Evolutionary conservation across 805 yeast species (phyloP), one percentile per base, ranked within the genome.

Genomic region (Ogataea paraovalis): DNA sequence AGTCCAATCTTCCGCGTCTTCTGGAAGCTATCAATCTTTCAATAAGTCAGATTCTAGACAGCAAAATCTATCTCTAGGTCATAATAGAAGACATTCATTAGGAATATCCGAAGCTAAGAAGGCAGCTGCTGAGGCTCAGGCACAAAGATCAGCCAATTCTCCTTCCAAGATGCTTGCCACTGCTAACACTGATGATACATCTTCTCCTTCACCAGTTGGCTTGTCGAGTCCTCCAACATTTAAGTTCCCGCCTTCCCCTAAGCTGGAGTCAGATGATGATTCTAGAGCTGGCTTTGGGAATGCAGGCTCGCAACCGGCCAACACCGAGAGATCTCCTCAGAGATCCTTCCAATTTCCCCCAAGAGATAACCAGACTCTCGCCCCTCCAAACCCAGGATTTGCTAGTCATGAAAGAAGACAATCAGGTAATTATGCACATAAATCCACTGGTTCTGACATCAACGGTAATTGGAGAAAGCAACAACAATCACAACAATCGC

Each of bases 41-140:
- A 53, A 47, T 21, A 60, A 55, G 34, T 44, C 54, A 2, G 59
- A 54, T 36, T 39, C 51, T 36, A 54, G 59, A 39, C 62, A 57
- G 37, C 63, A 72, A 42, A 39, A 30, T 16, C 20, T 44, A 37
- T 71, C 70, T 14, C 69, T 73, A 50, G 96, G 97, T 32, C 99
- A 92, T 64, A 71, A 75, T 38, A 82, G 99, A 70, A 81, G 99
- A 65, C 98, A 92, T 65, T 90, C 97, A 0, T 71, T 92, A 50
- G 97, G 96, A 2, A 73, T 92, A 48, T 83, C 83, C 45, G 99
- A 92, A 68, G 98, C 98, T 12, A 90, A 87, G 59, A 84, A 84
- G 56, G 97, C 97, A 6, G 99, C 99, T n/a, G 97, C 97, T 4
- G 83, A 83, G 55, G 91, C 83, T 34, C 89, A 84, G 61, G 83